Base-by-base conservation (phyloP, 1,139 yeast genomes). In the Candida neerlandica region DNA sequence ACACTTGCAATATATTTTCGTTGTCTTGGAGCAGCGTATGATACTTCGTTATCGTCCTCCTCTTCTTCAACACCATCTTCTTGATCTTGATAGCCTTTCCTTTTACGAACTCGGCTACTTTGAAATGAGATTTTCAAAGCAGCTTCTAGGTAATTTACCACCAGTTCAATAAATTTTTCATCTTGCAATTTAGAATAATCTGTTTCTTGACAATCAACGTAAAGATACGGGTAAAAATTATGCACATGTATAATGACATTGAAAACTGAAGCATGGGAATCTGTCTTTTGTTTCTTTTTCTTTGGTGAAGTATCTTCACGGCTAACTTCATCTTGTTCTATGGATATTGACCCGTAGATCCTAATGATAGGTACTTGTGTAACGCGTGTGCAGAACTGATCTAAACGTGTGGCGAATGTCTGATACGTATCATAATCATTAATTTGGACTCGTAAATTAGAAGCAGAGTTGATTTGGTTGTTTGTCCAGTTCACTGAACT, bases 211-310 rank as follows among this genome's bases (percentile, higher is more conserved):
- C 69, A 86, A 39, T 82, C 83, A 2, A 92, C 72, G 60, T 80
- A 91, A 6, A 94, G 58, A 61, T 94, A 94, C 0, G 98, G 99
- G 56, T 77, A 89, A 21, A 81, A 81, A 47, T 95, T 94, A 68
- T 92, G 98, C 10, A 95, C 72, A 63, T 94, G 97, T 1, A 88
- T 60, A 29, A 75, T 52, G 0, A 69, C 59, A 52, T 72, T 70
- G 55, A 59, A 61, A 30, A 55, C 60, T 48, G 48, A 48, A 3
- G 49, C 19, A 9, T 19, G 26, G n/a, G 38, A 5, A n/a, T 32
- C 26, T 27, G 14, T 27, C 39, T 44, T 49, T 21, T 43, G 52
- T 16, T 51, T 50, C 34, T 48, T 43, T 16, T 48, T 46, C 32
- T 30, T 40, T 9, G 50, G 52, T 21, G 49, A 48, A 14, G 26